Evolutionary conservation across 495 filamentous ascomycete species (phyloP).

Genomic region (Pseudoneurospora amorphoporcata): DNA sequence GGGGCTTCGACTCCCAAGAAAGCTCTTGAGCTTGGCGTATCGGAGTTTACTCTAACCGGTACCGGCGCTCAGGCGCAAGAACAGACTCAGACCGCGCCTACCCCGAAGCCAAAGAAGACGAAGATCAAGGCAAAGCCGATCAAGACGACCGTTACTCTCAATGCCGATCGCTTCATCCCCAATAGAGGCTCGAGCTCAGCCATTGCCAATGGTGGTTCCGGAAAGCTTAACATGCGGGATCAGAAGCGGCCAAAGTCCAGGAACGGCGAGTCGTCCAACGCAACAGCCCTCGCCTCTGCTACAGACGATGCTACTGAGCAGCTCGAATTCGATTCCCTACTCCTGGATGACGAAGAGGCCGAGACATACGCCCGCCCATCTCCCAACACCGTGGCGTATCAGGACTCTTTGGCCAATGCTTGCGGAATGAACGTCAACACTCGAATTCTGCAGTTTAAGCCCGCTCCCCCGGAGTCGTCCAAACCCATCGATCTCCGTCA

Average conservation of each 20-base stretch:
- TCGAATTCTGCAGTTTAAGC: constrained; percentile 98
- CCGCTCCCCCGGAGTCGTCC: constrained; percentile 87
- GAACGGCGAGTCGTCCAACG: constrained; percentile 51
- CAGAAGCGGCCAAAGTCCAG: constrained; percentile 60
- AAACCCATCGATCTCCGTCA: constrained; percentile 95
- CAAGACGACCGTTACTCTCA: constrained; percentile 76
- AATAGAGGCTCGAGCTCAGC: constrained; percentile 84
- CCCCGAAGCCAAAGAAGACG: constrained; percentile 49
- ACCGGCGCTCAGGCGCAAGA: constrained; percentile 41
- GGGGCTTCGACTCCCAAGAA: constrained; percentile 53
- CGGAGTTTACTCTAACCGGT: constrained; percentile 83
- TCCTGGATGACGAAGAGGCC: constrained; percentile 45
- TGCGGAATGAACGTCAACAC: constrained; percentile 90
- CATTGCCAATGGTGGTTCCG: constrained; percentile 67
- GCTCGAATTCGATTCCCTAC: constrained; percentile 15
- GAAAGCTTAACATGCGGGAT: constrained; percentile 60
- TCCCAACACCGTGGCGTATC: constrained; percentile 80
- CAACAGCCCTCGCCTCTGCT: constrained; percentile 51
- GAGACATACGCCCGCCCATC: constrained; percentile 62
- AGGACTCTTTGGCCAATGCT: constrained; percentile 81
- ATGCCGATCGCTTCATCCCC: constrained; percentile 93
- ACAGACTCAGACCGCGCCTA: constrained; percentile 58
- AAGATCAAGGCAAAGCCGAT: constrained; percentile 51
- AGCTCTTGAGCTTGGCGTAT: constrained; percentile 83
- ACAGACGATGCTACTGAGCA: constrained; percentile 64